These are phyloP conservation scores for Aspergillus campestris DNA, from an alignment of 495 filamentous ascomycete genomes.

Conservation along the genomic window DNA sequence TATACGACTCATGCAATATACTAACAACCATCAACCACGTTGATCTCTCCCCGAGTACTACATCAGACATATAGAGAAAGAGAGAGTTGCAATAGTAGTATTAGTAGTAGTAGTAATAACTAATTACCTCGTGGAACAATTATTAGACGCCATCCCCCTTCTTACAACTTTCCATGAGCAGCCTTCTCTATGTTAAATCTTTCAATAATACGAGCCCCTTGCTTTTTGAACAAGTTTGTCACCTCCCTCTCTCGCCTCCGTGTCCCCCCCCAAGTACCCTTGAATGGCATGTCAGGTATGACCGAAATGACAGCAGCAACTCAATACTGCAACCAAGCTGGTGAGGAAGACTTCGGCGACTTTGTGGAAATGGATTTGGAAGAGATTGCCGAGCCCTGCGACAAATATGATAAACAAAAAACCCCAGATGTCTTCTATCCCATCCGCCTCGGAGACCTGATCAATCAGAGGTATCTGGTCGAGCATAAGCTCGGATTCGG, in stretches of 20 bases:
- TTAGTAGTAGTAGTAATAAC: no score
- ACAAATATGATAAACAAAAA: slow-evolving; percentile 4
- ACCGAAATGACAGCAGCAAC: slow-evolving; percentile 2
- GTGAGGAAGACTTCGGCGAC: slow-evolving; percentile 8
- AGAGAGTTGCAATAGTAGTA: no score
- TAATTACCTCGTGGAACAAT: no score
- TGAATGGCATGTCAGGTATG: not conserved
- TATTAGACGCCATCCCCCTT: no score
- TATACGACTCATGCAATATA: no score
- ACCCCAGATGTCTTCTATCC: slow-evolving; percentile 10
- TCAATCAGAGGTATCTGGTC: slow-evolving; percentile 71
- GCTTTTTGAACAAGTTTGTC: no score
- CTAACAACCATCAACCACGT: not conserved
- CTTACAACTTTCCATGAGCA: no score
- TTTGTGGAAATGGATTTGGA: slow-evolving; percentile 4
- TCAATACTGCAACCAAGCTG: slow-evolving; percentile 1
- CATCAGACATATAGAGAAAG: no score
- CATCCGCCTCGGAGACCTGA: slow-evolving; percentile 12
- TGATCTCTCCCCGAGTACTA: not conserved
- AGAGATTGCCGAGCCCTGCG: slow-evolving; percentile 1
- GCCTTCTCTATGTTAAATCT: not conserved
- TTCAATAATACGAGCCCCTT: not conserved
- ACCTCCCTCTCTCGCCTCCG: no score
- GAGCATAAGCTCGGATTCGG: slow-evolving; percentile 82
- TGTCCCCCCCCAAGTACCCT: no score